These are phyloP conservation scores for Xerocomus spinulosus DNA, from an alignment of 768 basidiomycete genomes.

Conservation along the genomic window DNA sequence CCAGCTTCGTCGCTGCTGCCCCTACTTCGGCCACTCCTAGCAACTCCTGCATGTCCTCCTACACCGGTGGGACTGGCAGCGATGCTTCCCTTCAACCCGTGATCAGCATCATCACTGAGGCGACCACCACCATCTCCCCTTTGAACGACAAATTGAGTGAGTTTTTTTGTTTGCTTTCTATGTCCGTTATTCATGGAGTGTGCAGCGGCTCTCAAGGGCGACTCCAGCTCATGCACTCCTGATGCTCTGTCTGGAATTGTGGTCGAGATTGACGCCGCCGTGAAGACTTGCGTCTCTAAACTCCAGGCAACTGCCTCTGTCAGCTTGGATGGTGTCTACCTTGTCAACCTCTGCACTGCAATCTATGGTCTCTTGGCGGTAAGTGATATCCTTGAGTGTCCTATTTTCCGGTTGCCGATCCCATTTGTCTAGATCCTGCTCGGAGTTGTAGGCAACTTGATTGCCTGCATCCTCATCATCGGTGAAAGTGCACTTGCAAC, in stretches of 20 bases:
- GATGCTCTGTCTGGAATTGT: neutral
- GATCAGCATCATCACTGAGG: conserved; percentile 1
- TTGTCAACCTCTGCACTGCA: conserved; percentile 1
- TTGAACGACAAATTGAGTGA: conserved; percentile 2
- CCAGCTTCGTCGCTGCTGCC: conserved; percentile 18
- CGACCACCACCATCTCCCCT: neutral
- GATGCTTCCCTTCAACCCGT: conserved; percentile 7
- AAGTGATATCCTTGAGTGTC: neutral
- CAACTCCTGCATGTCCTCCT: conserved; percentile 5
- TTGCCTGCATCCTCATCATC: conserved; percentile 2
- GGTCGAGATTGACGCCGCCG: neutral
- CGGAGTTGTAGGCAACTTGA: conserved; percentile 1
- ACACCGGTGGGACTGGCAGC: conserved; percentile 2
- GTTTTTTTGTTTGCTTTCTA: neutral
- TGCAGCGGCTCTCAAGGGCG: neutral
- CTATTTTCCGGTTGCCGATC: too few relatives aligned
- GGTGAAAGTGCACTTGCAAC: neutral
- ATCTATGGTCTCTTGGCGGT: conserved; percentile 6
- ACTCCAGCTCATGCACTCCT: neutral
- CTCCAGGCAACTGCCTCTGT: conserved; percentile 7
- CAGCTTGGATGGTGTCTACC: conserved; percentile 8
- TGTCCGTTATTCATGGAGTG: neutral
- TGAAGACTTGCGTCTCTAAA: neutral
- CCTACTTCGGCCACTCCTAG: conserved; percentile 3
- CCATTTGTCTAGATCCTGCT: neutral